Conservation (phyloP, 2,329 filamentous ascomycete species). For the Verticillium isaacii region DNA sequence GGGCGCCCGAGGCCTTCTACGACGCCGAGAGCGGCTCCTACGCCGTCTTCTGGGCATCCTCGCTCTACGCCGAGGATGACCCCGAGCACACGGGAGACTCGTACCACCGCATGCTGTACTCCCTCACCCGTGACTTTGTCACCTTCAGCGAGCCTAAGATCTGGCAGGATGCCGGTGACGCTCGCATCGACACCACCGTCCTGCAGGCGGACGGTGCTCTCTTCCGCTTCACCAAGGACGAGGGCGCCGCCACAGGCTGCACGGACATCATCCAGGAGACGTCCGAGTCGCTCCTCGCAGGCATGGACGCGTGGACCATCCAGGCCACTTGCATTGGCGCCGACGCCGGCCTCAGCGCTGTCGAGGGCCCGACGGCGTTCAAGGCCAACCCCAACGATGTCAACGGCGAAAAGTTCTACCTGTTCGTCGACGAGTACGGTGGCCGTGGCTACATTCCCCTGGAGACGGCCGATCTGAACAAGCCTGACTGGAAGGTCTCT, state of each 20-base stretch:
- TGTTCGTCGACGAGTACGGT: conserved; percentile 50
- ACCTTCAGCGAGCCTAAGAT: conserved; percentile 41
- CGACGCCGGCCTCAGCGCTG: conserved; percentile 40
- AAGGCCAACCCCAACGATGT: conserved; percentile 42
- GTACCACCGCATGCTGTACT: conserved; percentile 50
- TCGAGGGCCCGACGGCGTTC: conserved; percentile 49
- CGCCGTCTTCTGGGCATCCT: conserved; percentile 39
- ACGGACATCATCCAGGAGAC: conserved; percentile 50
- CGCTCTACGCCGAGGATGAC: conserved; percentile 36
- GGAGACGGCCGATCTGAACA: conserved; percentile 42
- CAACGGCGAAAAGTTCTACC: conserved; percentile 48
- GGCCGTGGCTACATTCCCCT: conserved; percentile 49
- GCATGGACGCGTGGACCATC: conserved; percentile 35
- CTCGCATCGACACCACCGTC: conserved; percentile 49
- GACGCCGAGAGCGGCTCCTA: conserved; percentile 36
- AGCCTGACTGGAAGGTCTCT: conserved; percentile 43
- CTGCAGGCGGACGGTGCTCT: conserved; percentile 34
- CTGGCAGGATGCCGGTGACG: conserved; percentile 47
- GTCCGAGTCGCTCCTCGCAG: conserved; percentile 33
- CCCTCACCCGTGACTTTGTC: conserved; percentile 43
- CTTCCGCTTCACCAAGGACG: conserved; percentile 53
- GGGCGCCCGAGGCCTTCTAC: conserved; percentile 48
- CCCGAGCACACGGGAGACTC: conserved; percentile 32
- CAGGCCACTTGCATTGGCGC: conserved; percentile 44
- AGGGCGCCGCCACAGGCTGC: conserved; percentile 45